Conservation (phyloP, 306 rosid genomes). For the Ammopiptanthus mongolicus region DNA sequence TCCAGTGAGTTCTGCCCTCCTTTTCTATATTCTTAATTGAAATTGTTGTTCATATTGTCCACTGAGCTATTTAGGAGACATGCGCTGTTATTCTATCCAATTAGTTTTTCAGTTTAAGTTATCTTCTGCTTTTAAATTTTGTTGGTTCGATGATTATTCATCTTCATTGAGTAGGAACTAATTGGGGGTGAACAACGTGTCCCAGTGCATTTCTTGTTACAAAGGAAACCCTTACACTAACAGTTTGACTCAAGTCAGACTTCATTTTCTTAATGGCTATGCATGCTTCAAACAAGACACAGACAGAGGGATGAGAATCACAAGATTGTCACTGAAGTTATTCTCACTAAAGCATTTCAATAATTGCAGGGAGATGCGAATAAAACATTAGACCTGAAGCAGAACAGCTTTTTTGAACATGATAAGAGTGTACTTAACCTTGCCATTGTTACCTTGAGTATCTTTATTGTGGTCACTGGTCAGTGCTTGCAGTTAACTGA, state of each 20-base stretch:
- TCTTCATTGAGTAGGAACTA: not conserved
- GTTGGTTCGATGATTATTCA: slow-evolving; percentile 8
- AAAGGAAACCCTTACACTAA: not conserved
- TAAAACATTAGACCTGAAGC: slow-evolving; percentile 48
- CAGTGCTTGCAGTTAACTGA: slow-evolving; percentile 22
- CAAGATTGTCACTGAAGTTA: slow-evolving; percentile 3
- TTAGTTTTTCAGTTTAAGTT: not conserved
- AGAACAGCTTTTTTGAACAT: slow-evolving; percentile 57
- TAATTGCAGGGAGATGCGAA: slow-evolving; percentile 75
- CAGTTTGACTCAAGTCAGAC: not conserved
- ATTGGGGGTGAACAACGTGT: not conserved
- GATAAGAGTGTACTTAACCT: slow-evolving; percentile 80
- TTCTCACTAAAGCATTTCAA: slow-evolving; percentile 32
- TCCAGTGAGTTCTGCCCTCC: slow-evolving; percentile 52
- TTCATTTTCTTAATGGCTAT: too few relatives aligned
- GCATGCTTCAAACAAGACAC: not conserved
- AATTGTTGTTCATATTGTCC: not conserved
- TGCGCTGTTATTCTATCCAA: not conserved
- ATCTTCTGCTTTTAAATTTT: not conserved
- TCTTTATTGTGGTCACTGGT: slow-evolving; percentile 14
- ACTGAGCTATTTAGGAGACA: not conserved
- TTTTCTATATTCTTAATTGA: not conserved
- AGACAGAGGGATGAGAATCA: slow-evolving; percentile 7
- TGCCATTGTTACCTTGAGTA: slow-evolving; percentile 19
- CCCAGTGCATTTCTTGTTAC: not conserved